These are phyloP conservation scores for Fusarium algeriense DNA, from an alignment of 2,329 filamentous ascomycete genomes.

Conservation along the genomic window DNA sequence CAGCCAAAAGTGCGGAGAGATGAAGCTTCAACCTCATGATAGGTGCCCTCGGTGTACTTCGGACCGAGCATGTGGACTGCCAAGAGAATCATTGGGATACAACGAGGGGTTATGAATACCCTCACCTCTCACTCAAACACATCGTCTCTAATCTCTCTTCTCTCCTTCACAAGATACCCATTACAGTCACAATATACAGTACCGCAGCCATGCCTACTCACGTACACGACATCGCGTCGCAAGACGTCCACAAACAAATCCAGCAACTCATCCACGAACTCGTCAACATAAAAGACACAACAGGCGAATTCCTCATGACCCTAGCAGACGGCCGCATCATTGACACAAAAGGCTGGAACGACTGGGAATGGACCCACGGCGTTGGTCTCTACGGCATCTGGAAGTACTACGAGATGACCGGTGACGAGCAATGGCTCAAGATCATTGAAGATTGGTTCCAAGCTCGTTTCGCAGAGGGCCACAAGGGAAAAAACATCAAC, in stretches of 20 bases:
- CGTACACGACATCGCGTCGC: constrained; percentile 60
- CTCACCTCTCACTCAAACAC: neutral
- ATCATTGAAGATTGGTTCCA: constrained; percentile 82
- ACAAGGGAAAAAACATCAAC: constrained; percentile 87
- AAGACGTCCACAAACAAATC: constrained; percentile 67
- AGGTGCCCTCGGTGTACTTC: constrained; percentile 35
- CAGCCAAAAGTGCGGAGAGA: constrained; percentile 39
- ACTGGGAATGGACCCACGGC: constrained; percentile 87
- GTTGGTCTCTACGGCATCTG: constrained; percentile 84
- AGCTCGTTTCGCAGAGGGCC: constrained; percentile 74
- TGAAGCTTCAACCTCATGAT: constrained; percentile 1
- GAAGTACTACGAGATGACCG: constrained; percentile 83
- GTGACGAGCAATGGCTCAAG: constrained; percentile 68
- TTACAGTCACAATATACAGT: neutral
- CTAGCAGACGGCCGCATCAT: constrained; percentile 80
- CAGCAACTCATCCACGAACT: constrained; percentile 77
- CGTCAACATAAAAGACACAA: constrained; percentile 81
- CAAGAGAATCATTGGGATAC: constrained; percentile 4
- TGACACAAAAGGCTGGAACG: constrained; percentile 86
- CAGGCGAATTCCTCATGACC: constrained; percentile 78
- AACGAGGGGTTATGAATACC: constrained; percentile 25
- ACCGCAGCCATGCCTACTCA: constrained; percentile 48
- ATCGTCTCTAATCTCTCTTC: neutral
- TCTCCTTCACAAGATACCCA: neutral
- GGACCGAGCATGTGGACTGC: constrained; percentile 35